Conservation (phyloP, 306 rosid genomes). For the Malus orientalis region DNA sequence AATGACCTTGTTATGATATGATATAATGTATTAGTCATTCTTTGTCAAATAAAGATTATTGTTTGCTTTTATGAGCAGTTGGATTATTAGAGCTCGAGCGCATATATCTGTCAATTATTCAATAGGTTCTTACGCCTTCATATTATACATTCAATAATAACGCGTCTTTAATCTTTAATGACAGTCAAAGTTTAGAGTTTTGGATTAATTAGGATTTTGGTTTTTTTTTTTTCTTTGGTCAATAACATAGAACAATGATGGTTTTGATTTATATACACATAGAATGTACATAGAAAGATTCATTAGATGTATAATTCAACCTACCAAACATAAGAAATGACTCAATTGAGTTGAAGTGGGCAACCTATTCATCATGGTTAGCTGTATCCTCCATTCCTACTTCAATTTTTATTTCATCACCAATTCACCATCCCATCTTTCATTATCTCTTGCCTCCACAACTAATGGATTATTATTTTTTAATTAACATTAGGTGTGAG, state of each 20-base stretch:
- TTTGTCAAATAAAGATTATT: no score
- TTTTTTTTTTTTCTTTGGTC: not conserved
- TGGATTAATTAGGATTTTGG: not conserved
- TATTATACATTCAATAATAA: no score
- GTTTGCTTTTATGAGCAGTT: no score
- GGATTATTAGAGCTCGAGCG: no score
- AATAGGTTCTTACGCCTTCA: not conserved
- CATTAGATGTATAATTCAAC: slow-evolving; percentile 1
- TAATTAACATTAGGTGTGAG: not conserved
- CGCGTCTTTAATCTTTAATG: not conserved
- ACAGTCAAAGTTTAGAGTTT: no score
- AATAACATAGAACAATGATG: not conserved
- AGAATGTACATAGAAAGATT: not conserved
- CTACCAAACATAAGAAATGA: slow-evolving; percentile 7
- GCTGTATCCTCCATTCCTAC: slow-evolving; percentile 16
- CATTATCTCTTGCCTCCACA: not conserved
- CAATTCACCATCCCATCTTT: not conserved
- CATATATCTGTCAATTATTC: not conserved
- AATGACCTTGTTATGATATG: no score
- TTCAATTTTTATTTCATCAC: not conserved
- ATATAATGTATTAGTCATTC: no score
- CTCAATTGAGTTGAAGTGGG: not conserved
- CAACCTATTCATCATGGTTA: slow-evolving; percentile 4
- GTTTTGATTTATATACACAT: not conserved
- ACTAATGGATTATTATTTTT: not conserved